Conservation (phyloP, 1,284 basidiomycete species). For the Papiliotrema laurentii region DNA sequence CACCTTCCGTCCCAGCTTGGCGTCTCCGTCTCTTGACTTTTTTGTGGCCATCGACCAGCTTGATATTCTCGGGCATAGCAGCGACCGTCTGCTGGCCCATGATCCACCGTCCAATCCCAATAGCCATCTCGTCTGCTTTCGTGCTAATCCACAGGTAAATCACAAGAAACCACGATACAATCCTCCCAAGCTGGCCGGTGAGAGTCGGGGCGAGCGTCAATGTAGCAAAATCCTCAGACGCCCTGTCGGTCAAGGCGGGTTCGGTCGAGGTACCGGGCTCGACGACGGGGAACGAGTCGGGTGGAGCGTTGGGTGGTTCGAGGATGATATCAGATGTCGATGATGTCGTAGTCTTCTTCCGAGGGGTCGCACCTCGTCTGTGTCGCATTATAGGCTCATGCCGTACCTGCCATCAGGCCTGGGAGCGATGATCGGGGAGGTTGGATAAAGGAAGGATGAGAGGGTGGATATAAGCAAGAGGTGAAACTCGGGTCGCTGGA, state of each 20-base stretch:
- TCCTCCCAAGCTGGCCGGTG: background rate
- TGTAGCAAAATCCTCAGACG: background rate
- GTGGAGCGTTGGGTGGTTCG: background rate
- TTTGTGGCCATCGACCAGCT: background rate
- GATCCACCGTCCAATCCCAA: conserved; percentile 8
- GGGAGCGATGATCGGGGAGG: too few species aligned
- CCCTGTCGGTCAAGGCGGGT: too few species aligned
- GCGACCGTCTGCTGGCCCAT: background rate
- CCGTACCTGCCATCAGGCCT: too few species aligned
- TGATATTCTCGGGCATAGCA: background rate
- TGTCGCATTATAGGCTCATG: background rate
- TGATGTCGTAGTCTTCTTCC: background rate
- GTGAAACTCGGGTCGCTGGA: too few species aligned
- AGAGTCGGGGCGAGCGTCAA: background rate
- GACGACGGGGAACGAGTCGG: background rate
- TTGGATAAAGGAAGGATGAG: too few species aligned
- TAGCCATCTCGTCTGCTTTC: conserved; percentile 4
- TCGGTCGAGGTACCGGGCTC: too few species aligned
- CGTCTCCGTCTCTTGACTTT: conserved; percentile 21
- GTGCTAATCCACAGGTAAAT: background rate
- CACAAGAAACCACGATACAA: background rate
- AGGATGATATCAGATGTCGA: too few species aligned
- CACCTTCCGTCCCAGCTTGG: conserved; percentile 6
- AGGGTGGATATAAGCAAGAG: too few species aligned
- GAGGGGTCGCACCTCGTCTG: background rate